Evolutionary conservation across 2,329 filamentous ascomycete species (phyloP), one percentile per base, ranked within the genome.

Genomic region (Gaeumannomyces tritici): DNA sequence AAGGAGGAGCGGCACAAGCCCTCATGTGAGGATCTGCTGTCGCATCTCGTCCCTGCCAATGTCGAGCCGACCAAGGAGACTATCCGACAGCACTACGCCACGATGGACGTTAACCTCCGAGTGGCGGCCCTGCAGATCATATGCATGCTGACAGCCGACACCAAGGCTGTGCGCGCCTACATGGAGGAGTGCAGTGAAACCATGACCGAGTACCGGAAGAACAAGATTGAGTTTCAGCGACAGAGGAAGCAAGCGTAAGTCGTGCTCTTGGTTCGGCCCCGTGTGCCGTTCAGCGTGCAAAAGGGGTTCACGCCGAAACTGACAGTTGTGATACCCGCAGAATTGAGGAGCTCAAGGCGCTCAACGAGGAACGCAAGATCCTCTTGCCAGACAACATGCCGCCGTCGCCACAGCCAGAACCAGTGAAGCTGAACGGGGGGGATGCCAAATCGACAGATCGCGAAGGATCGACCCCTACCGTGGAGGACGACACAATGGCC

Each of bases 151-250:
- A 93, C 90, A 2, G 82, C 93, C 62, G 89, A 92, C 70, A 97
- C 95, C 0, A 93, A 91, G 72, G 87, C 89, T 2, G 84, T 98
- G 67, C 88, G 93, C 61, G 88, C 86, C 21, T 96, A 96, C 72
- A 89, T 99, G 80, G 91, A 96, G 67, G 89, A 93, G 65, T 96
- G 93, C 75, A 91, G 89, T 66, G 90, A 93, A 70, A 90, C 91
- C 62, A 97, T 98, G 93, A 99, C 95, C 1, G 86, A 87, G 62
- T 91, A 96, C 70, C 88, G 95, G 60, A 99, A 99, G 74, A 90
- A 96, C 72, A 97, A 96, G 77, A 96, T 97, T 65, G 91, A 96
- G 67, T 89, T 87, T 75, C 93, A 98, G 75, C 85, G 92, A 66
- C 85, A 89, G 68, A 87, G 89, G 66, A 87, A 87, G 67, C 80